Evolutionary conservation across 306 rosid genomes (phyloP).

Genomic region (Malus asiatica): DNA sequence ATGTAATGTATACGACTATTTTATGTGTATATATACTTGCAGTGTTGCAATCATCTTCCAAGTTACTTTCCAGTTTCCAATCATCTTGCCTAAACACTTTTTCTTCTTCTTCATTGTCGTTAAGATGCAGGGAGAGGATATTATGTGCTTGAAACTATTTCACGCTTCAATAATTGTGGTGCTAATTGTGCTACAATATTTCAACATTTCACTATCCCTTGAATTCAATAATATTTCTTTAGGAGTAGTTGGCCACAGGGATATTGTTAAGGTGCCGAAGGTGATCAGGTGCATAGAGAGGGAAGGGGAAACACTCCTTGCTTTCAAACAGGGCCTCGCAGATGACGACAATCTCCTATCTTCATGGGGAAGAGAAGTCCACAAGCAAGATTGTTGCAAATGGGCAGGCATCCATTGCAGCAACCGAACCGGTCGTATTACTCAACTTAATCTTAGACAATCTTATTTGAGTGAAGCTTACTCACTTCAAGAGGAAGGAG

Average conservation of each 20-base stretch:
- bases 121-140: background rate
- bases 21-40: no score
- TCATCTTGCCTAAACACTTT: no score
- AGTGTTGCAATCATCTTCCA: no score
- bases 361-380: background rate
- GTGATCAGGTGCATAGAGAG: background rate
- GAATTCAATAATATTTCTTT: background rate
- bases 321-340: background rate
- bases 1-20: no score
- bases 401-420: background rate
- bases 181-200: background rate
- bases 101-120: no score
- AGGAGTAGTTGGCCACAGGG: no score
- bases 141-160: background rate
- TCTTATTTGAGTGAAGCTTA: no score
- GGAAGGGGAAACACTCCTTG: background rate
- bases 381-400: background rate
- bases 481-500: no score
- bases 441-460: background rate
- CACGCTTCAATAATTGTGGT: background rate
- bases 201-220: background rate
- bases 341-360: background rate
- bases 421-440: background rate
- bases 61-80: no score
- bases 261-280: no score